Percentiles rank a stretch among this genome's conserved stretches.
Conservation (phyloP, 2,329 filamentous ascomycete genomes). For the Alternaria dauci region DNA sequence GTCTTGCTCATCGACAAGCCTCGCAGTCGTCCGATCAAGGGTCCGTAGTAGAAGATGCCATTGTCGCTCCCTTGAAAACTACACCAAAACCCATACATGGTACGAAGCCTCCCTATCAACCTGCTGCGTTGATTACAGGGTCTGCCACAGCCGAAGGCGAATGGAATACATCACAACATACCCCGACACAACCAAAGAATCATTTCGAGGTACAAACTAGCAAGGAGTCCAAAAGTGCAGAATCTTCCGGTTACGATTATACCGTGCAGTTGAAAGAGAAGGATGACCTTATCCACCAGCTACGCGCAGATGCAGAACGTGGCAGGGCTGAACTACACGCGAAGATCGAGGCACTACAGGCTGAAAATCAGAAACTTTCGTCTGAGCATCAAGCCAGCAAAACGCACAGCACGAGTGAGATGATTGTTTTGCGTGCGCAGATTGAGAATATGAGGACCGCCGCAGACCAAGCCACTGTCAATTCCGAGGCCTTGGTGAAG, state of each 20-base stretch:
- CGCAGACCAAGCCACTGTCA: slow-evolving; percentile 31
- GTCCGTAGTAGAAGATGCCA: slow-evolving; percentile 33
- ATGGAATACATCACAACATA: slow-evolving; percentile 20
- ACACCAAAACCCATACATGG: slow-evolving; percentile 29
- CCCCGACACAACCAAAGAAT: slow-evolving; percentile 21
- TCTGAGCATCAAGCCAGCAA: slow-evolving; percentile 27
- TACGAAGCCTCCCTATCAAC: slow-evolving; percentile 18
- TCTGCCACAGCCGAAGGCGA: slow-evolving; percentile 23
- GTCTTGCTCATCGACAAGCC: slow-evolving; percentile 24
- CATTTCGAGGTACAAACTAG: neutral
- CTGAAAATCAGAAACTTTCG: slow-evolving; percentile 25
- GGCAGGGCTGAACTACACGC: slow-evolving; percentile 21
- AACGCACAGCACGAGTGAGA: slow-evolving; percentile 29
- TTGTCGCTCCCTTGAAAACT: slow-evolving; percentile 25
- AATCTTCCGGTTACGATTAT: slow-evolving; percentile 12
- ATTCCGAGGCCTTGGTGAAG: slow-evolving; percentile 32
- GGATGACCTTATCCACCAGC: slow-evolving; percentile 36
- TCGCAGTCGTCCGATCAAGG: slow-evolving; percentile 28
- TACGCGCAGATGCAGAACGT: slow-evolving; percentile 32
- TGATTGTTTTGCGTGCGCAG: slow-evolving; percentile 28
- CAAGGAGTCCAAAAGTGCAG: neutral
- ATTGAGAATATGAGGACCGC: slow-evolving; percentile 29
- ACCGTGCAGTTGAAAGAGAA: slow-evolving; percentile 40
- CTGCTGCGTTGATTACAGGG: slow-evolving; percentile 16
- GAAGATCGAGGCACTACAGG: slow-evolving; percentile 21